Evolutionary conservation across 2,329 filamentous ascomycete species (phyloP).

Genomic region (Arthrobotrys iridis): DNA sequence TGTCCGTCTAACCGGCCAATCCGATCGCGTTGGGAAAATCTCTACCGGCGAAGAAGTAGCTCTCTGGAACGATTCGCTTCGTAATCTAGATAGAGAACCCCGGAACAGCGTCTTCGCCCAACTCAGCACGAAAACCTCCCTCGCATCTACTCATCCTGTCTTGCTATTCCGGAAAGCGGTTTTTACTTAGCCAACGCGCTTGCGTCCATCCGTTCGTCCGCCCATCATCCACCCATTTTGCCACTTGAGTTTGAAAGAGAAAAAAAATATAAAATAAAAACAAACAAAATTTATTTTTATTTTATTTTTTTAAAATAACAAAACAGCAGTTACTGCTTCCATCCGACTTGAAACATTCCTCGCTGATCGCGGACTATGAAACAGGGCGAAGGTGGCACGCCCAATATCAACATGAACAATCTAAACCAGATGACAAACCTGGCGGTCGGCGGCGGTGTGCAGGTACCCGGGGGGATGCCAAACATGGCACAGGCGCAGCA

Average conservation of each 20-base stretch:
- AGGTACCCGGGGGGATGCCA: conserved; percentile 52
- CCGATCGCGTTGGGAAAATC: conserved; percentile 28
- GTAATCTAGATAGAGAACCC: conserved; percentile 50
- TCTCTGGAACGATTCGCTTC: conserved; percentile 54
- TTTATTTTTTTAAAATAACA: too few relatives aligned
- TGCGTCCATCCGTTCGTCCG: not conserved
- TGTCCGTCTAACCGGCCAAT: not conserved
- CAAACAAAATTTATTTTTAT: too few relatives aligned
- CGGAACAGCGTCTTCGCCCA: conserved; percentile 6
- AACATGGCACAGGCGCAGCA: conserved; percentile 30
- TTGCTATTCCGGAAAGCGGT: not conserved
- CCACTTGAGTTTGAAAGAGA: too few relatives aligned
- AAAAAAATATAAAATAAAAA: too few relatives aligned
- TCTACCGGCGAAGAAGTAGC: not conserved
- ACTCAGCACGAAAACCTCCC: not conserved
- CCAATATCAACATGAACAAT: conserved; percentile 56
- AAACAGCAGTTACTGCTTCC: not conserved
- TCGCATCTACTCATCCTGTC: not conserved
- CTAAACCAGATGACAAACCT: conserved; percentile 56
- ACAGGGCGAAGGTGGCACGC: conserved; percentile 54
- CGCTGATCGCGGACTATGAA: conserved; percentile 52
- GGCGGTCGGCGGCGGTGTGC: conserved; percentile 54
- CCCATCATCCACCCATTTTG: too few relatives aligned
- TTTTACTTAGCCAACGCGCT: not conserved
- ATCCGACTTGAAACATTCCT: not conserved